Evolutionary conservation across 352 stramenopile species (phyloP), one percentile per base, ranked within the genome.

Genomic region (Phytophthora fragariae): DNA sequence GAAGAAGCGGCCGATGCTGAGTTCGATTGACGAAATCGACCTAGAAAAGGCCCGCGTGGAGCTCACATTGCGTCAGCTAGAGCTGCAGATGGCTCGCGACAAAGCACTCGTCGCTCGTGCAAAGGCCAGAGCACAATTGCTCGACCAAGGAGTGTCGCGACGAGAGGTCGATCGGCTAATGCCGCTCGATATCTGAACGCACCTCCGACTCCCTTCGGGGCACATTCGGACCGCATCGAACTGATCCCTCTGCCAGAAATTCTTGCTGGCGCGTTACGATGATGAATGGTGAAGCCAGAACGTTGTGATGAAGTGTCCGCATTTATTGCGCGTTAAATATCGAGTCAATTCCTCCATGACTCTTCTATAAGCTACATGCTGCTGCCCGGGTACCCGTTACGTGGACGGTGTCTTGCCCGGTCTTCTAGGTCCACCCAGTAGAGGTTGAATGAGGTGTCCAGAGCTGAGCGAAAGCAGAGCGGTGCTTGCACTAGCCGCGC

Each of bases 21-120:
- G 37, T 17, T 65, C 62, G 41, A 66, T 74, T 55, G 52, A 76
- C 5, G 61, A 75, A 49, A 80, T 80, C n/a, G 68, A 78, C 53
- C 29, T 74, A 53, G 76, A 83, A 46, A 78, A 73, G 50, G 76
- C 76, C 57, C 68, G 68, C 3, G 50, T 83, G 15, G 76, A 83
- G 37, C 69, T 81, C 15, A 67, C 76, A 27, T 24, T 81, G 31
- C 69, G 76, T 3, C 54, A 67, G n/a, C 47, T 80, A 27, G 65
- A 81, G 55, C 35, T 81, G 60, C 75, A 82, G 47, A 75, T 75
- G 55, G 75, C 72, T 11, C 75, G 72, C 12, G 73, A 83, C 49
- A 65, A 76, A 56, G 73, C 76, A 1, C 59, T 83, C 31, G 65
- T 83, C 11, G 61, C 54, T 58, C 76, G 65, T 15, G 76, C 65